Evolutionary conservation across 306 rosid genomes (phyloP).

Genomic region (Alnus rubra): DNA sequence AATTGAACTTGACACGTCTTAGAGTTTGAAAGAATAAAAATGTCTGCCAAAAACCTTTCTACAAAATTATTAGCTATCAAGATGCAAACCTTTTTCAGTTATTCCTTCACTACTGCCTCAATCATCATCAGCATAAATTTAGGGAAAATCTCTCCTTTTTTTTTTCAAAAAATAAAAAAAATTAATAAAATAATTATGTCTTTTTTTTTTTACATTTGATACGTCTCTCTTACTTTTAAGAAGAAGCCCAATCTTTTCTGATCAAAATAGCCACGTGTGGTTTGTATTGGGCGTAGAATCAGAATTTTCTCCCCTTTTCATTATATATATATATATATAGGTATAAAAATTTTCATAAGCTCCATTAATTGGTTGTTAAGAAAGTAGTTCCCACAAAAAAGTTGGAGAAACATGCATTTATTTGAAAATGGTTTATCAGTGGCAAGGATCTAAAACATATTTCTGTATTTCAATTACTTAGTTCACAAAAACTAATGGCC

Average conservation of each 20-base stretch:
- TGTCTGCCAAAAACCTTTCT: not conserved
- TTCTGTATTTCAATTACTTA: no score
- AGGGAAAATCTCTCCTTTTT: not conserved
- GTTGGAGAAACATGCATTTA: no score
- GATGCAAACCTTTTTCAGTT: not conserved
- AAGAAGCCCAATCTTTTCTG: not conserved
- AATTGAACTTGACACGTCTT: constrained; percentile 4
- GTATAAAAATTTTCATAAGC: no score
- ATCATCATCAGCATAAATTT: constrained; percentile 21
- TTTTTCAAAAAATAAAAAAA: no score
- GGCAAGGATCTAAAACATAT: no score
- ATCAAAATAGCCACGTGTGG: constrained; percentile 12
- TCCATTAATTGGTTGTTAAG: no score
- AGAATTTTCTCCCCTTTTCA: no score
- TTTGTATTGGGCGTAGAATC: not conserved
- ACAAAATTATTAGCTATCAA: not conserved
- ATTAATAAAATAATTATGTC: no score
- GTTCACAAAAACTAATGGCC: no score
- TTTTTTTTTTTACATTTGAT: not conserved
- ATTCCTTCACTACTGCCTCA: not conserved
- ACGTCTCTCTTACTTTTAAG: not conserved
- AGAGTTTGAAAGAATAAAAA: not conserved
- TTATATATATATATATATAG: no score
- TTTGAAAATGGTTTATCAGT: no score
- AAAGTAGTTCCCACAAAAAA: no score